phyloP scores from a whole-genome alignment of 2,329 filamentous ascomycete species.

The Beauveria scarabaeidicola region DNA sequence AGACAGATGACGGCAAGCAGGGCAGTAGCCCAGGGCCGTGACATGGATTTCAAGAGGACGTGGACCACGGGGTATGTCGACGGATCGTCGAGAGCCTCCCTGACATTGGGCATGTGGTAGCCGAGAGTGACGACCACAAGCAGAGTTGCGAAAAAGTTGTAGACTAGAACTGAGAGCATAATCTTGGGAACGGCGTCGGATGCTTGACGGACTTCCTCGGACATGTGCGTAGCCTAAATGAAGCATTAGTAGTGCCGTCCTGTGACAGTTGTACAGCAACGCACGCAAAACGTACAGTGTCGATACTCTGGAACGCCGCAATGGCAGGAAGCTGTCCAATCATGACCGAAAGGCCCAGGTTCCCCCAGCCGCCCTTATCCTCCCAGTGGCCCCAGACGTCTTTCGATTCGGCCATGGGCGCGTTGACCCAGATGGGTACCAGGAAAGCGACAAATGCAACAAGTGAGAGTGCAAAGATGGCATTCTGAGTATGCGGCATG shows the following conservation, averaged over 20 bases:
- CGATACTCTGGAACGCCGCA: conserved; percentile 6
- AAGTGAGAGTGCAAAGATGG: conserved; percentile 13
- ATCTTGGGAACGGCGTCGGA: conserved; percentile 10
- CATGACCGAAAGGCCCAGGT: conserved; percentile 10
- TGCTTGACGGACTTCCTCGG: conserved; percentile 14
- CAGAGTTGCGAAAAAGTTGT: conserved; percentile 1
- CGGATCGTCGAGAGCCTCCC: not conserved
- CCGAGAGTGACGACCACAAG: conserved; percentile 8
- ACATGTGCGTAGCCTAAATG: conserved; percentile 13
- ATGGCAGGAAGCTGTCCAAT: conserved; percentile 13
- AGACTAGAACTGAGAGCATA: not conserved
- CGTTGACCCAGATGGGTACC: conserved; percentile 14
- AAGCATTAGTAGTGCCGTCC: not conserved
- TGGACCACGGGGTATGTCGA: conserved; percentile 9
- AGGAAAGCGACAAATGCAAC: conserved; percentile 11
- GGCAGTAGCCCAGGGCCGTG: conserved; percentile 1
- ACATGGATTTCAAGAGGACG: conserved; percentile 7
- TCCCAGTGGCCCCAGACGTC: conserved; percentile 12
- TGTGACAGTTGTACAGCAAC: too few relatives aligned
- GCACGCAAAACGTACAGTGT: conserved; percentile 7
- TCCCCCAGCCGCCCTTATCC: conserved; percentile 11
- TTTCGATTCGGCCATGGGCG: conserved; percentile 5
- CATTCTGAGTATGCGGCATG: conserved; percentile 12
- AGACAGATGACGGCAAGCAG: conserved; percentile 7
- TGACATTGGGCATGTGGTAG: conserved; percentile 10